These are phyloP conservation scores for Exophiala sp. DNA, from an alignment of 2,329 filamentous ascomycete genomes.

Conservation along the genomic window DNA sequence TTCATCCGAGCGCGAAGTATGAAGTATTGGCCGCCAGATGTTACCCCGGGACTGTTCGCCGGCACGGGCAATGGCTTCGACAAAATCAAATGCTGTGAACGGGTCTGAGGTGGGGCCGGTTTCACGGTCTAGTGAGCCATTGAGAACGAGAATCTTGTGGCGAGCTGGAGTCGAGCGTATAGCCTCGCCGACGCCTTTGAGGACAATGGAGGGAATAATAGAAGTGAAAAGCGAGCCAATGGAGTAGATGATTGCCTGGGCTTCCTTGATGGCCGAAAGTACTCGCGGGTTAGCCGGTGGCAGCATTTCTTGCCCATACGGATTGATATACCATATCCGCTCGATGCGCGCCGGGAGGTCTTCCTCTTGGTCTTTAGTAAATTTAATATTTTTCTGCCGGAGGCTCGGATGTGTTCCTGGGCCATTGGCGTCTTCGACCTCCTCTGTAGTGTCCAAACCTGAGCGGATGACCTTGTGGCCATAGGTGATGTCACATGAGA, in stretches of 20 bases:
- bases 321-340: constrained; percentile 94
- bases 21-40: constrained; percentile 19
- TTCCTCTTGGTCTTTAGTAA: constrained; percentile 78
- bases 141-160: constrained; percentile 77
- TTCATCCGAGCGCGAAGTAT: constrained; percentile 16
- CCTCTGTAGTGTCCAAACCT: constrained; percentile 31
- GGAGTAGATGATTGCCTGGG: constrained; percentile 74
- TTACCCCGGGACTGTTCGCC: constrained; percentile 61
- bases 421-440: constrained; percentile 42
- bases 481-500: constrained; percentile 31
- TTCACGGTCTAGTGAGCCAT: constrained; percentile 78
- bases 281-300: constrained; percentile 78
- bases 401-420: constrained; percentile 68
- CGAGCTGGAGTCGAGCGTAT: constrained; percentile 48
- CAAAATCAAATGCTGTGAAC: constrained; percentile 73
- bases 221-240: constrained; percentile 93
- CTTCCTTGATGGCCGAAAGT: constrained; percentile 57
- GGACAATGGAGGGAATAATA: constrained; percentile 73
- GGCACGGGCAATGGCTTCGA: constrained; percentile 70
- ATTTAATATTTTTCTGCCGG: constrained; percentile 71
- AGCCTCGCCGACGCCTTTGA: constrained; percentile 66
- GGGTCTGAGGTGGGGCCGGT: constrained; percentile 63
- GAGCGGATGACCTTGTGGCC: constrained; percentile 26
- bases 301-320: constrained; percentile 92
- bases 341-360: constrained; percentile 72